Evolutionary conservation across 1,284 basidiomycete genomes (phyloP).

Genomic region (Rhodotorula mucilaginosa): DNA sequence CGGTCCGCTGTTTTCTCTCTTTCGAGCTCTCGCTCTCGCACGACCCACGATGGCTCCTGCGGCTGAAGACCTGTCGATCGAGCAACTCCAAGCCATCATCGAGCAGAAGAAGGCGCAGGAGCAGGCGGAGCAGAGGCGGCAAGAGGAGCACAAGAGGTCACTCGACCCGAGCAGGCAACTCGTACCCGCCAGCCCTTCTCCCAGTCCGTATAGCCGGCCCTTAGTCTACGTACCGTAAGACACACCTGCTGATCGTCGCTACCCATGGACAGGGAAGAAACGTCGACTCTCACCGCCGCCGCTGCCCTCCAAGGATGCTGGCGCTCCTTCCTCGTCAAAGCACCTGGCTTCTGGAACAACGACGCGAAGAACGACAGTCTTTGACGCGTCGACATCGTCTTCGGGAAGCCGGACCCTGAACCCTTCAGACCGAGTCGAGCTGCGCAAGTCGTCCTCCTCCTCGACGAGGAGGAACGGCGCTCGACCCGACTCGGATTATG

Average conservation of each 20-base stretch:
- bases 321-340: too few relatives aligned
- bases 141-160: neutral
- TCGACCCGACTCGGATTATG: constrained; percentile 8
- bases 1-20: neutral
- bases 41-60: neutral
- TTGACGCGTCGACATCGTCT: too few relatives aligned
- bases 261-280: constrained; percentile 22
- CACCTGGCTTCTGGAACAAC: too few relatives aligned
- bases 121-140: neutral
- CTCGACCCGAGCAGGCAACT: constrained; percentile 2
- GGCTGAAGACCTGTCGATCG: neutral
- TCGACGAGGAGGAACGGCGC: neutral
- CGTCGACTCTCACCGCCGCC: neutral
- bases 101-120: neutral
- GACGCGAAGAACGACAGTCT: too few relatives aligned
- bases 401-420: neutral
- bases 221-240: rapidly evolving
- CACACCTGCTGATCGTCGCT: too few relatives aligned
- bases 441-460: neutral
- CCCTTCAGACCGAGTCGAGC: constrained; percentile 5
- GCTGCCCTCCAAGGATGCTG: too few relatives aligned
- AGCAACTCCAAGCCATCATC: neutral
- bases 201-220: constrained; percentile 7
- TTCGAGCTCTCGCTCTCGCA: too few relatives aligned
- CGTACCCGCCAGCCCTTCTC: constrained; percentile 24